Base-by-base conservation (phyloP, 1,284 basidiomycete genomes). In the Caloboletus firmus region DNA sequence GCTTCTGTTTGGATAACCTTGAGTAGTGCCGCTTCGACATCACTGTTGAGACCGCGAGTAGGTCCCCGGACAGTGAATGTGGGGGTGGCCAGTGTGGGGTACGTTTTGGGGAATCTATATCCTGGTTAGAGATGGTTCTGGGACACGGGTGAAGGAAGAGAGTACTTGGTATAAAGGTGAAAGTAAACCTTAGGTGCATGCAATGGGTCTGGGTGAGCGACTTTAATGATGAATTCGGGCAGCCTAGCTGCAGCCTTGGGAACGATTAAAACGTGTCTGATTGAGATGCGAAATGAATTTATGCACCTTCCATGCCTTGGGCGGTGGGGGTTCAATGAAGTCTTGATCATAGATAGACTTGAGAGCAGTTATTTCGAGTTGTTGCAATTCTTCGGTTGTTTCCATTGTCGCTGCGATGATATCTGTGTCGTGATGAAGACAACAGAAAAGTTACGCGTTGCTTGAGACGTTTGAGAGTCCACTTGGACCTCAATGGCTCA, bases 321-420 rank as follows among this genome's bases (percentile, higher is more conserved):
- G 83, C n/a, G 87, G 83, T 36, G 84, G 83, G 55, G 78, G 80
- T 63, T 88, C 81, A 44, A 83, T 76, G 64, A 89, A 90, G 63
- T 89, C 83, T 58, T 87, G 79, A 59, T 77, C 85, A 73, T 87
- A 91, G 58, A 91, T 91, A 57, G 88, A 85, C 70, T 83, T 81
- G 59, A 91, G 76, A 41, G 82, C 87, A 48, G 84, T 87, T 61
- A 91, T 86, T 77, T 91, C 89, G 59, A 81, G 73, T 60, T 83
- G 76, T 73, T 91, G 88, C 67, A 79, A 75, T 76, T 88, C 85
- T 74, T 86, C 82, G 59, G 79, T 77, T 59, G 82, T 78, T 71
- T 87, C 87, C 87, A 89, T 89, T 45, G 55, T 56, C 31, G 39
- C 8, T 24, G 31, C 47, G 44, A 40, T 45, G 28, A 42, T 46